Conservation (phyloP, 331 rosid genomes). For the Cucumis variabilis region DNA sequence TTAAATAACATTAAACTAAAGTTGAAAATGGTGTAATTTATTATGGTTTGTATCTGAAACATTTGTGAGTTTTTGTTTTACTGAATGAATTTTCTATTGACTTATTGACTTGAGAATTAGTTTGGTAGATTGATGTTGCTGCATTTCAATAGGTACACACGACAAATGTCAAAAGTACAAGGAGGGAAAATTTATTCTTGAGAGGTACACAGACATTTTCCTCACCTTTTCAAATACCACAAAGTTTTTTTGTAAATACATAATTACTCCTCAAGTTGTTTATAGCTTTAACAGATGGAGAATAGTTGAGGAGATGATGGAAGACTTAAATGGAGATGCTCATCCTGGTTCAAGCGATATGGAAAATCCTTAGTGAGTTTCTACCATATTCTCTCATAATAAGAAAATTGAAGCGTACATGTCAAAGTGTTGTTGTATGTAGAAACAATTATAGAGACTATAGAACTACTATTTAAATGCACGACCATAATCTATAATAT, state of each 20-base stretch:
- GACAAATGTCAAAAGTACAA: conserved; percentile 72
- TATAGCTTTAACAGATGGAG: conserved; percentile 58
- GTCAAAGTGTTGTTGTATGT: conserved; percentile 14
- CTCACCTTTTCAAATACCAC: neutral
- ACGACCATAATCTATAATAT: conserved; percentile 13
- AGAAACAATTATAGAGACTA: conserved; percentile 9
- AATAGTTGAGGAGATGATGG: conserved; percentile 62
- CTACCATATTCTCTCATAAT: conserved; percentile 27
- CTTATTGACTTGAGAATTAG: neutral
- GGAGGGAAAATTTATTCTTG: conserved; percentile 91
- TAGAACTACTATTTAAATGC: conserved; percentile 8
- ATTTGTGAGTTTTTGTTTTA: neutral
- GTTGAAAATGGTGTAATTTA: neutral
- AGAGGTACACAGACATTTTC: conserved; percentile 52
- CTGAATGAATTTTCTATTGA: neutral
- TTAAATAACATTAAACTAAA: neutral
- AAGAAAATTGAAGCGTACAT: conserved; percentile 22
- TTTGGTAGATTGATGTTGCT: neutral
- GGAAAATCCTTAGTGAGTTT: conserved; percentile 50
- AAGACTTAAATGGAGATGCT: conserved; percentile 58
- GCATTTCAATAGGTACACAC: conserved; percentile 70
- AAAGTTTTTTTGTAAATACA: neutral
- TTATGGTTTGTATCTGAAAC: conserved; percentile 3
- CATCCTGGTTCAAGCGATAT: conserved; percentile 68
- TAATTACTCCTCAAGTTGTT: neutral